Conservation (phyloP, 2,329 filamentous ascomycete species). For the Aspergillus felis region DNA sequence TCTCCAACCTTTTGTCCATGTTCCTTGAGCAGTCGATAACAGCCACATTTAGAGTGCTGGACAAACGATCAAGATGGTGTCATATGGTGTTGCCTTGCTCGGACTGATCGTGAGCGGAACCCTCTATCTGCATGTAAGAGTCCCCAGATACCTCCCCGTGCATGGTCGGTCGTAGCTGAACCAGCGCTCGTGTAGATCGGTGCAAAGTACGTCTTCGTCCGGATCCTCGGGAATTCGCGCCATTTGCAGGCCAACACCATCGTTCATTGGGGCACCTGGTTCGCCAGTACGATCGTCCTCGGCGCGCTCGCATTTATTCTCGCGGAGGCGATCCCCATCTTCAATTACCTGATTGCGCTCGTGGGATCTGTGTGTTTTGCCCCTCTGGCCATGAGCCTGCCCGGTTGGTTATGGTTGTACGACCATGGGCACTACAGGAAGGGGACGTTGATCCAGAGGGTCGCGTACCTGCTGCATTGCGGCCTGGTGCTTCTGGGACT, state of each 20-base stretch:
- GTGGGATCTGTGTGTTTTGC: conserved; percentile 49
- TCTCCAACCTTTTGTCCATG: not conserved
- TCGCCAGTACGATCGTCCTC: conserved; percentile 43
- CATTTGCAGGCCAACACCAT: conserved; percentile 49
- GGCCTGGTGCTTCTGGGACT: conserved; percentile 40
- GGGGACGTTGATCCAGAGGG: conserved; percentile 34
- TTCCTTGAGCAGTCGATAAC: not conserved
- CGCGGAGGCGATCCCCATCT: conserved; percentile 50
- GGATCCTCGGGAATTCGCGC: conserved; percentile 46
- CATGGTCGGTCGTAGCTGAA: not conserved
- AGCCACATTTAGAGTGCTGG: conserved; percentile 5
- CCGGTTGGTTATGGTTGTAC: conserved; percentile 49
- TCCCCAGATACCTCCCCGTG: not conserved
- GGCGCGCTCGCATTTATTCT: conserved; percentile 45
- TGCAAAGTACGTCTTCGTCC: conserved; percentile 53
- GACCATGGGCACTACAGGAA: conserved; percentile 42
- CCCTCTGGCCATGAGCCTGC: conserved; percentile 46
- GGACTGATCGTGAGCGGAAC: conserved; percentile 6
- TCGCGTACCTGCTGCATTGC: conserved; percentile 38
- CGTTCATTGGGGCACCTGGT: conserved; percentile 50
- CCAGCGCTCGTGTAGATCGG: conserved; percentile 34
- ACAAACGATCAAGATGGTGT: conserved; percentile 6
- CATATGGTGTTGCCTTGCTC: conserved; percentile 7
- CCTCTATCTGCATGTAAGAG: conserved; percentile 4
- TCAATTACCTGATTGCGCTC: conserved; percentile 49